Evolutionary conservation across 768 basidiomycete species (phyloP).

Genomic region (Amanita rubescens): DNA sequence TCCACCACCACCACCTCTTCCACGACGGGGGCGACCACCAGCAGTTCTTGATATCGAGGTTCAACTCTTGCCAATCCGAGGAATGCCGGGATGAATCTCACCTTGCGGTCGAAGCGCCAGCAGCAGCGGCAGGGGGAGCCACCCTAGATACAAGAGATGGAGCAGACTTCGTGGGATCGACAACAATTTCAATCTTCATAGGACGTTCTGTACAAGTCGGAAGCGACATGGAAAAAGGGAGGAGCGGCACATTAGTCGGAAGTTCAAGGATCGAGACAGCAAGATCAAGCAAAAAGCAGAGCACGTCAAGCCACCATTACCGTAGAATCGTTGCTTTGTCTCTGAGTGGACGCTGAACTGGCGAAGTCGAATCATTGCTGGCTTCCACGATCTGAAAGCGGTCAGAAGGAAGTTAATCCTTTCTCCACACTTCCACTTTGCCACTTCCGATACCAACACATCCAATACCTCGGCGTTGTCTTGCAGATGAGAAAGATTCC

Average conservation of each 20-base stretch:
- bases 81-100: conserved; percentile 16
- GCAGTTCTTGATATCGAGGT: conserved; percentile 15
- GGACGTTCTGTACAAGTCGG: conserved; percentile 69
- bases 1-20: conserved; percentile 21
- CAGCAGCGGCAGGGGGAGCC: conserved; percentile 54
- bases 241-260: conserved; percentile 36
- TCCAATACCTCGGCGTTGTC: conserved; percentile 1
- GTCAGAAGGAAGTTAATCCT: conserved; percentile 18
- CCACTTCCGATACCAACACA: conserved; percentile 1
- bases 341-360: conserved; percentile 19
- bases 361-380: background rate
- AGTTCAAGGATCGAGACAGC: conserved; percentile 30
- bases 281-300: conserved; percentile 34
- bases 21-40: conserved; percentile 35
- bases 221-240: conserved; percentile 35
- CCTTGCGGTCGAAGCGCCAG: conserved; percentile 32
- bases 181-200: conserved; percentile 97
- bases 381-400: conserved; percentile 20
- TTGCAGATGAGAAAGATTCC: conserved; percentile 2
- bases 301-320: conserved; percentile 32
- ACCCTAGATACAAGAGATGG: conserved; percentile 77
- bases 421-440: conserved; percentile 17
- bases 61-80: conserved; percentile 19
- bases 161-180: conserved; percentile 64
- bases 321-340: conserved; percentile 33